Percentiles rank a stretch among this genome's conserved stretches.
phyloP scores from a whole-genome alignment of 1,139 yeast species.

The Yamadazyma trypodendri region DNA sequence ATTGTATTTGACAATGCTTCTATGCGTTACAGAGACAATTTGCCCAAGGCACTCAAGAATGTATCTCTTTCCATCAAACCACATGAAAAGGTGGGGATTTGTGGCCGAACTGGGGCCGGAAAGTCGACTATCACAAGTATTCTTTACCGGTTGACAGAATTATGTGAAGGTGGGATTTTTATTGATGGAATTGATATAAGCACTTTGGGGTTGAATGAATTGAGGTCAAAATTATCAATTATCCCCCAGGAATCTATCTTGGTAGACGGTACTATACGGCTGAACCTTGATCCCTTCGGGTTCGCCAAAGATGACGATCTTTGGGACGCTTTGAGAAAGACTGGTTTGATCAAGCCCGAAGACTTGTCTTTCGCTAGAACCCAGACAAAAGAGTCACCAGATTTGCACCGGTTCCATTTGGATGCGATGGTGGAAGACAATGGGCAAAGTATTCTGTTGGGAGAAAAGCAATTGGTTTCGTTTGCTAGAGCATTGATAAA shows the following conservation, averaged over 20 bases:
- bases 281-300: conserved; percentile 44
- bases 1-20: conserved; percentile 57
- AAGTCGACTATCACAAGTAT: conserved; percentile 70
- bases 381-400: too few species aligned
- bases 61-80: conserved; percentile 46
- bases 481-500: conserved; percentile 79
- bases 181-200: conserved; percentile 65
- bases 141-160: conserved; percentile 59
- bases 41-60: conserved; percentile 69
- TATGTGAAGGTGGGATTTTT: conserved; percentile 48
- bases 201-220: conserved; percentile 29
- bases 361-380: too few species aligned
- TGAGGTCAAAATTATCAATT: conserved; percentile 36
- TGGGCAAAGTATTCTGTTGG: conserved; percentile 72
- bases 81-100: conserved; percentile 67
- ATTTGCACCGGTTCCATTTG: conserved; percentile 59
- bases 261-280: conserved; percentile 39
- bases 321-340: conserved; percentile 45
- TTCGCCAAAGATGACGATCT: conserved; percentile 35
- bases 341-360: conserved; percentile 35
- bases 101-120: conserved; percentile 84
- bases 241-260: conserved; percentile 49
- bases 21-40: conserved; percentile 70
- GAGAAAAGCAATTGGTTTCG: conserved; percentile 74
- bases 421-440: conserved; percentile 70